Conservation (phyloP, 1,139 yeast species). For the Geotrichum candidum region DNA sequence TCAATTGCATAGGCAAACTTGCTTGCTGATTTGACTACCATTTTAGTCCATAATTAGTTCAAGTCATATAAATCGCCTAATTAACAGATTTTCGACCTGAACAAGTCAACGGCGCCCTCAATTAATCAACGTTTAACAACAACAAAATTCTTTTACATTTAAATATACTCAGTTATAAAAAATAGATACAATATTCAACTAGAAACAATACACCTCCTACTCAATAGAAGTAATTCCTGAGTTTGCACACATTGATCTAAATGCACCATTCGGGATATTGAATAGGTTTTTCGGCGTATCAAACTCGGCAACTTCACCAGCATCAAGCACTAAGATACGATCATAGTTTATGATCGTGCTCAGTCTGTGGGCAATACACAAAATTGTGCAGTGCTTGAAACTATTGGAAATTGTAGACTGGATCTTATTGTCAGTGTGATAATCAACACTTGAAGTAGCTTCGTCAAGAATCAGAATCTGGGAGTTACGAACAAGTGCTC, state of each 20-base stretch:
- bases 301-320: constrained; percentile 55
- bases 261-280: constrained; percentile 41
- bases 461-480: constrained; percentile 69
- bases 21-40: too few species aligned
- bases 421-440: constrained; percentile 66
- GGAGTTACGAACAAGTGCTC: constrained; percentile 66
- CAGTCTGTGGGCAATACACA: constrained; percentile 76
- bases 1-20: too few species aligned
- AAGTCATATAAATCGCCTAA: too few species aligned
- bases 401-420: constrained; percentile 59
- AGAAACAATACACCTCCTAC: constrained; percentile 22
- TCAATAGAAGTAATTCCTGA: constrained; percentile 45
- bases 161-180: too few species aligned
- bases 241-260: constrained; percentile 57
- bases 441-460: constrained; percentile 79
- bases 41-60: too few species aligned
- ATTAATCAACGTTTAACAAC: too few species aligned
- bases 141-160: too few species aligned
- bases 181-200: background rate
- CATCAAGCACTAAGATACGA: constrained; percentile 57
- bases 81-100: too few species aligned
- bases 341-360: constrained; percentile 64
- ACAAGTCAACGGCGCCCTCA: too few species aligned
- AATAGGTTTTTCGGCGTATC: constrained; percentile 45
- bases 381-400: constrained; percentile 59